Conservation (phyloP, 768 basidiomycete species). For the Fomitopsis pulvina region DNA sequence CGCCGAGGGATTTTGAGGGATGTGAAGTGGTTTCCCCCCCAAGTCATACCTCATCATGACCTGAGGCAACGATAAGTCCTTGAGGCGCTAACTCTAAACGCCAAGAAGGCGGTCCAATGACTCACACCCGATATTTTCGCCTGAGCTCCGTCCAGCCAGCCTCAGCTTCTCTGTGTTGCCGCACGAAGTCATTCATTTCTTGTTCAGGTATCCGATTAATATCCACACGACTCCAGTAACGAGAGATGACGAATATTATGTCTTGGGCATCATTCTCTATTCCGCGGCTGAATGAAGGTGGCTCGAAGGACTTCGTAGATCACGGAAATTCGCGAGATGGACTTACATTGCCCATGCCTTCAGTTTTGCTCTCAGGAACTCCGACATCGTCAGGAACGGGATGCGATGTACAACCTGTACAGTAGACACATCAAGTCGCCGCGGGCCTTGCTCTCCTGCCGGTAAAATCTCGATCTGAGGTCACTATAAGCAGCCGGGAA, state of each 20-base stretch:
- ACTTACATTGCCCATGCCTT: slow-evolving; percentile 77
- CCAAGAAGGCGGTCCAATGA: slow-evolving; percentile 1
- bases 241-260: slow-evolving; percentile 61
- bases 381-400: slow-evolving; percentile 79
- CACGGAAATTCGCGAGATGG: slow-evolving; percentile 8
- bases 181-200: slow-evolving; percentile 76
- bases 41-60: background rate
- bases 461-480: slow-evolving; percentile 83
- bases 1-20: background rate
- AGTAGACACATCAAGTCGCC: slow-evolving; percentile 60
- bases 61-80: background rate
- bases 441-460: slow-evolving; percentile 77
- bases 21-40: background rate
- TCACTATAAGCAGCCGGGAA: background rate
- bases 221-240: slow-evolving; percentile 78
- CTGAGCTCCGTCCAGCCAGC: slow-evolving; percentile 72
- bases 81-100: slow-evolving; percentile 3
- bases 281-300: slow-evolving; percentile 43
- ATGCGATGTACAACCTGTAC: slow-evolving; percentile 63
- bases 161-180: slow-evolving; percentile 49
- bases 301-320: slow-evolving; percentile 10
- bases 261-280: slow-evolving; percentile 72
- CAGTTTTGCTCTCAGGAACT: slow-evolving; percentile 81
- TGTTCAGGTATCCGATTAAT: slow-evolving; percentile 82
- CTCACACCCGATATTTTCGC: slow-evolving; percentile 62